Percentiles rank a stretch among this genome's conserved stretches.
Conservation (phyloP, 176 grass and related monocot genomes). For the Eragrostis curvula region DNA sequence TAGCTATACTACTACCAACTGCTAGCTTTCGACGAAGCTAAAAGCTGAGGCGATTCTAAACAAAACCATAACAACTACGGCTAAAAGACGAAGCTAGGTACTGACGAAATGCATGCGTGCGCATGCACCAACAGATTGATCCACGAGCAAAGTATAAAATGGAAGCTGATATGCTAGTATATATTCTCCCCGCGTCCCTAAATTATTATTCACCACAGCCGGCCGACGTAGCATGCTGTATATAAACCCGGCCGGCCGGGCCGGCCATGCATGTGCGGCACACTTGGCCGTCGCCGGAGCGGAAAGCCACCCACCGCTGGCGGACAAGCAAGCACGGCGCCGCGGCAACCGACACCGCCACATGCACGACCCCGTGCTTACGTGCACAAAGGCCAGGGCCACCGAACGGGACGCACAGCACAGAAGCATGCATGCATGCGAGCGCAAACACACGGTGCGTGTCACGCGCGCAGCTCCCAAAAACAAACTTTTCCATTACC, state of each 20-base stretch:
- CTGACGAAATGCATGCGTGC: too few relatives aligned
- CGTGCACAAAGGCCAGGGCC: not conserved
- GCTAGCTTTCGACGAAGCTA: too few relatives aligned
- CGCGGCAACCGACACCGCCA: slow-evolving; percentile 24
- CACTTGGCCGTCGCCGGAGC: not conserved
- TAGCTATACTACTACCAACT: too few relatives aligned
- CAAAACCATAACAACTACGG: too few relatives aligned
- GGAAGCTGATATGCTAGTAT: too few relatives aligned
- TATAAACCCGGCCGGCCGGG: not conserved
- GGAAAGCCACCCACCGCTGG: not conserved
- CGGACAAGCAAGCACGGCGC: not conserved
- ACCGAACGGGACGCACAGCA: not conserved
- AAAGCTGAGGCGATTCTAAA: too few relatives aligned
- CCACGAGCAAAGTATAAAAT: too few relatives aligned
- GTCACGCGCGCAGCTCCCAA: not conserved
- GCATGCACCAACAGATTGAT: not conserved
- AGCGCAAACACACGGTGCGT: too few relatives aligned
- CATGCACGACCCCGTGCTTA: slow-evolving; percentile 20
- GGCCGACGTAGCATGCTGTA: not conserved
- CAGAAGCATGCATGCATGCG: slow-evolving; percentile 8
- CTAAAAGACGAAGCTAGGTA: too few relatives aligned
- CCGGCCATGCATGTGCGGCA: too few relatives aligned
- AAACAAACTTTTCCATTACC: not conserved
- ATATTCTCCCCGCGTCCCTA: not conserved
- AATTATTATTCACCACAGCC: not conserved